Base-by-base conservation (phyloP, 179 eudicot species). In the Sideroxylon spinosum region DNA sequence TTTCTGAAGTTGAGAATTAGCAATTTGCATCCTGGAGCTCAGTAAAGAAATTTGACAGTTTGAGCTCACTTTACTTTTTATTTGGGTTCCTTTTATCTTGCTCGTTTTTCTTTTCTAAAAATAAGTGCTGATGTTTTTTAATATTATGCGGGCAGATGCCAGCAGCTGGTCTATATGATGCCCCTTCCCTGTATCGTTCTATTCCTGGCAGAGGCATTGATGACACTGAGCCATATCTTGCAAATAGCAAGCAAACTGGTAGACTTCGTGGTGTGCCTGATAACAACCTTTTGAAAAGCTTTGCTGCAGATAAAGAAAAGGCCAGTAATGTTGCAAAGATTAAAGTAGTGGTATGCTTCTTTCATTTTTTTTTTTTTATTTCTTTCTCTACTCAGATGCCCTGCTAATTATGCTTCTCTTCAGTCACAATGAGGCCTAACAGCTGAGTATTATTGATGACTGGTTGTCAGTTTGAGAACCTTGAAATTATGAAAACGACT, bases 301-400 rank as follows among this genome's bases (percentile, higher is more conserved):
- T 90, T 60, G 76, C 91, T 61, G 86, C 87, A 52, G 99, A 96
- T 75, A 95, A 92, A 82, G 98, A 92, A 80, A 91, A 87, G 84
- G 78, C 90, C 22, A 89, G 88, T 81, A 88, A 89, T 68, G 98
- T 94, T 78, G 99, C 99, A 28, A 95, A 93, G 85, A 95, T 95
- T 78, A 95, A 93, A 94, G 99, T 95, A 76, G 99, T 95, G 99
- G 99, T 95, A 93, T 70, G 94, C 74, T 68, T 61, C 52, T 76
- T 20, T 70, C 71, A 12, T 50, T 10, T 71, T 52, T 12, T 26
- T 73, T 29, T 57, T 60, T 37, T 37, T 37, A 37, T 37, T 37
- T 13, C 16, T 20, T 22, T 9, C 12, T 20, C 26, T 11, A 2
- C 22, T 61, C 25, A 7, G n/a, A 10, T 28, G 9, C 25, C 61